A percentile compares a stretch with the other conserved stretches of the same genome.
Evolutionary conservation across 2,329 filamentous ascomycete species (phyloP).

Genomic region (Fusarium nanum): DNA sequence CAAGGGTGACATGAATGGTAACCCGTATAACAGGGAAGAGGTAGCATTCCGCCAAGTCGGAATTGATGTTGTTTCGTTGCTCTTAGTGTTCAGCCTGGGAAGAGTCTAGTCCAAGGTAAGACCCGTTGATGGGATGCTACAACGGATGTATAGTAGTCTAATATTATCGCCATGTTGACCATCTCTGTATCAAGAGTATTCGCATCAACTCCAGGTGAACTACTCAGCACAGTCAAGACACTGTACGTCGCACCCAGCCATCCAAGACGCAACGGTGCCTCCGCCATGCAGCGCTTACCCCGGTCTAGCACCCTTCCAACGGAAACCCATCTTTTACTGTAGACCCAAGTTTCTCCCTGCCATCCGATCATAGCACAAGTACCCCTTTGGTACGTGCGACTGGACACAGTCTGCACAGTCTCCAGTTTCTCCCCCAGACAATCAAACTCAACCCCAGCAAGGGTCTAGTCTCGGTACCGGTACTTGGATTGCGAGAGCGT

Average conservation of each 20-base stretch:
- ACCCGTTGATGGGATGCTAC: not conserved
- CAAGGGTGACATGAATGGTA: slow-evolving; percentile 13
- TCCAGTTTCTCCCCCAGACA: slow-evolving; percentile 35
- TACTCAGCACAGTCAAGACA: slow-evolving; percentile 28
- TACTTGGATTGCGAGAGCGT: slow-evolving; percentile 16
- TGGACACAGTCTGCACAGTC: slow-evolving; percentile 23
- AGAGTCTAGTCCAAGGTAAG: not conserved
- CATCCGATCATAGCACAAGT: not conserved
- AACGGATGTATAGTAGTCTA: too few species aligned
- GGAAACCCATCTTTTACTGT: slow-evolving; percentile 6
- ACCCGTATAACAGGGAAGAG: not conserved
- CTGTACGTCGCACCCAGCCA: slow-evolving; percentile 31
- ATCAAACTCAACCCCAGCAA: slow-evolving; percentile 5
- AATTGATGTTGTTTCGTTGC: not conserved
- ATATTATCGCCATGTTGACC: not conserved
- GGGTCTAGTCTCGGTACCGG: slow-evolving; percentile 30
- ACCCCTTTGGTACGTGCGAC: slow-evolving; percentile 16
- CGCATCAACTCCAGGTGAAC: slow-evolving; percentile 1
- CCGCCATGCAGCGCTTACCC: slow-evolving; percentile 43
- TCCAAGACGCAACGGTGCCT: slow-evolving; percentile 29
- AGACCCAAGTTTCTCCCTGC: not conserved
- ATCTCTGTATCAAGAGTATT: not conserved
- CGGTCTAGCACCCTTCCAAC: slow-evolving; percentile 24
- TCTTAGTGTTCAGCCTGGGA: not conserved
- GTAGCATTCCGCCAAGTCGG: slow-evolving; percentile 4